Evolutionary conservation across 805 yeast genomes (phyloP), one percentile per base, ranked within the genome.

Genomic region (Zygotorulaspora florentina): DNA sequence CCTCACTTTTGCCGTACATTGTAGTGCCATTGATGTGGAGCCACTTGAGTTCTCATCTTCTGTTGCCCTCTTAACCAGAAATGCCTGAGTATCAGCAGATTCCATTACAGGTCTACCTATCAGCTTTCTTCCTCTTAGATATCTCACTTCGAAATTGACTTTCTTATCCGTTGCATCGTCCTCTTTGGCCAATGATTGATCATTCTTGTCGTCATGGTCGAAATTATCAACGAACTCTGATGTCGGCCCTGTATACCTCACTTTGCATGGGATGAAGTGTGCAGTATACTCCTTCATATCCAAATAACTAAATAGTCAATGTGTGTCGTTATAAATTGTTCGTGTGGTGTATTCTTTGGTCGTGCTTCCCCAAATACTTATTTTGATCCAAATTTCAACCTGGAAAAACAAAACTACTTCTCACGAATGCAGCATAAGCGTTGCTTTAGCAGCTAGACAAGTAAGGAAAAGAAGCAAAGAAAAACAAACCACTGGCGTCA

Each of bases 111-210:
- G 40, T 25, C 55, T 48, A 2, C 72, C 72, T 5, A 57, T 47
- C 2, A 68, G 50, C 39, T 68, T 68, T 27, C 70, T 53, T 5
- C 72, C 72, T 47, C 72, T 56, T 16, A 68, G 30, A 42, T 67
- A 67, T 2, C 62, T 60, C 0, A 59, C 54, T 3, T 50, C 50
- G 31, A 28, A 40, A 9, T 40, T 29, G 4, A 42, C 30, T 8
- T 39, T 26, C 6, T 39, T 43, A 5, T 37, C 39, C 2, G 40
- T 28, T 1, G 46, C 41, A 3, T 36, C 42, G 11, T 47, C 44
- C 13, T 35, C 43, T 25, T 49, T 44, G 18, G 40, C 40, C 25
- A 36, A 16, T 3, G 35, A 35, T 26, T 30, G 33, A 15, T 30
- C 39, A 15, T 36, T 25, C 3, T 36, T 26, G n/a, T 25, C 20